Conservation (phyloP, 768 basidiomycete species). For the Mycena vulgaris region DNA sequence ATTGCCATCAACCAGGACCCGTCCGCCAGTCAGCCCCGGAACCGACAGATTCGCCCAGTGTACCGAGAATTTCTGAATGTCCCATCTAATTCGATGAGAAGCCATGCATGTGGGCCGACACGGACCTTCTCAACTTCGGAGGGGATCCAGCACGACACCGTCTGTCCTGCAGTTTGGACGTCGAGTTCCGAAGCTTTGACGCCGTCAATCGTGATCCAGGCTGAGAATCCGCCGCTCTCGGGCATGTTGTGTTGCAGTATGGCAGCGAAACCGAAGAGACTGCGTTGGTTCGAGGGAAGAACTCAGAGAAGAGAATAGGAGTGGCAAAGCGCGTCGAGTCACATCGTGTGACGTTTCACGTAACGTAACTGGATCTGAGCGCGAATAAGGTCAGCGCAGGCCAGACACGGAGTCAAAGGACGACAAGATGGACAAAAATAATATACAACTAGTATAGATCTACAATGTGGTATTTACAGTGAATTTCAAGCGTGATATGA, state of each 20-base stretch:
- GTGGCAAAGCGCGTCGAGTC: conserved; percentile 19
- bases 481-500: too few relatives aligned
- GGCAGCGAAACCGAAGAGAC: neutral
- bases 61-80: conserved; percentile 2
- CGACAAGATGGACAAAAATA: too few relatives aligned
- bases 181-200: conserved; percentile 5
- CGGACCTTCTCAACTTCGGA: conserved; percentile 21
- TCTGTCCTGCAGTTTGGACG: neutral
- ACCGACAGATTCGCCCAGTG: conserved; percentile 26
- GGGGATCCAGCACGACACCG: conserved; percentile 19
- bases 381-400: too few relatives aligned
- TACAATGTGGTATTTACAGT: too few relatives aligned
- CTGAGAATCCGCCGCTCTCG: conserved; percentile 10
- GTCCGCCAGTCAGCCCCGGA: conserved; percentile 16
- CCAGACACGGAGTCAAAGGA: too few relatives aligned
- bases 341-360: too few relatives aligned
- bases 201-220: conserved; percentile 23
- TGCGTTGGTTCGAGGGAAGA: neutral
- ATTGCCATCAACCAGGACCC: conserved; percentile 27
- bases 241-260: neutral
- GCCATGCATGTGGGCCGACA: neutral
- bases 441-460: too few relatives aligned
- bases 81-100: neutral
- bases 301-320: conserved; percentile 4
- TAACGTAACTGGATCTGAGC: too few relatives aligned